Conservation (phyloP, 225 moss, liverwort and hornwort genomes). For the Sphagnum contortum region DNA sequence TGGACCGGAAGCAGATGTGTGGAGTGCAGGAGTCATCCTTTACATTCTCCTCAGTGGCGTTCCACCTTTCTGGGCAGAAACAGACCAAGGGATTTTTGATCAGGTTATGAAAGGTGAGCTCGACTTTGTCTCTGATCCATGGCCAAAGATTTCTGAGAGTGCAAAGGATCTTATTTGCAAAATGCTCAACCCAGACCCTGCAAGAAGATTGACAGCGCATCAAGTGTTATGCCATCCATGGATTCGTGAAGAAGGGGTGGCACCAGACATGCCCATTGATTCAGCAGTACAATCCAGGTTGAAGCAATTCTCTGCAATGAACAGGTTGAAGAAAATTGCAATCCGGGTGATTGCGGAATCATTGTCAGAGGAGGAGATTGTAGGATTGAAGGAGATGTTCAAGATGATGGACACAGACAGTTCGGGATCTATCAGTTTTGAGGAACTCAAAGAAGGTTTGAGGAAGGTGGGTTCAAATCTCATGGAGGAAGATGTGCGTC, state of each 20-base stretch:
- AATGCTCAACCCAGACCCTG: conserved; percentile 5
- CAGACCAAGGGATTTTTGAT: background rate
- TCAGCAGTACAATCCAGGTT: conserved; percentile 2
- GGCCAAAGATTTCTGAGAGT: conserved; percentile 4
- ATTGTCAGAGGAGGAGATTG: no score
- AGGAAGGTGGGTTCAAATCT: background rate
- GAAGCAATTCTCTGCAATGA: conserved; percentile 6
- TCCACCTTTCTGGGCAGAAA: conserved; percentile 8
- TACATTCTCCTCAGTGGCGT: conserved; percentile 5
- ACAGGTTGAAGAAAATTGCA: background rate
- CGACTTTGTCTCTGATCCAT: conserved; percentile 1
- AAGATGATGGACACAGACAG: conserved; percentile 1
- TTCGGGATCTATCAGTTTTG: background rate
- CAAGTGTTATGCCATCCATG: conserved; percentile 4
- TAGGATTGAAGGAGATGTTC: background rate
- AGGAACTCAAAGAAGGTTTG: conserved; percentile 1
- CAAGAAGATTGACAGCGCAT: background rate
- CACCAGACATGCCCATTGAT: conserved; percentile 1
- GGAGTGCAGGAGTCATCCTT: no score
- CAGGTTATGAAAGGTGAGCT: background rate
- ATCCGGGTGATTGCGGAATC: background rate
- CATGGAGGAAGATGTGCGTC: background rate
- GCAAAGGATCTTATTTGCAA: conserved; percentile 2
- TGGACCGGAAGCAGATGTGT: conserved; percentile 1
- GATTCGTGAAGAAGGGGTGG: conserved; percentile 1